Base-by-base conservation (phyloP, 345 rosid species). In the Dipteronia dyeriana region DNA sequence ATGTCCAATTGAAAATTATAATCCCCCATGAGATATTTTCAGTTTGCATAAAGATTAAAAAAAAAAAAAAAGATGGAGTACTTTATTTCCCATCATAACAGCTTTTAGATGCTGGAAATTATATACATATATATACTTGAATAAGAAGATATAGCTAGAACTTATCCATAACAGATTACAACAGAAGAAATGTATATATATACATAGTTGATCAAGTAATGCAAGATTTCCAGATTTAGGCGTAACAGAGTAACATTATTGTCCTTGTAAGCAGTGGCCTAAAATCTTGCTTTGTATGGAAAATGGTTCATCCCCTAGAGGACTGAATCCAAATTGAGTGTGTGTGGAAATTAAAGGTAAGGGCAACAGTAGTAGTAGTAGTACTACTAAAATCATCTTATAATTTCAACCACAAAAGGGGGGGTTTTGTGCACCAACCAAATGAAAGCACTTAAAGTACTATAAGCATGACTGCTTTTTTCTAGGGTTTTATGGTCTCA, bases 251-350 rank as follows among this genome's bases (percentile, higher is more conserved):
- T 61, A 67, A 77, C 65, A 38, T 68, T 60, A 68, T 74, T 67
- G 79, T 54, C 63, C 77, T 22, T 12, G 63, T 17, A 75, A 82
- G 61, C 60, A 16, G 75, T 23, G 63, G 26, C 63, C 53, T 23
- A 62, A 79, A 54, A 66, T 67, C 5, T 41, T 49, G 73, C 73
- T 65, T 47, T 1, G 0, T 13, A 59, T 78, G 82, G 86, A 79
- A 82, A 79, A 78, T 78, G 89, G 84, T 84, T 76, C 88, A 76
- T 78, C 82, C 82, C 85, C 78, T 43, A 3, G 16, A 29, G 16
- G 64, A 20, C 63, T 61, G 23, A 16, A 70, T 34, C 54, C 70
- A 73, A 49, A 78, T n/a, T 41, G 45, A 34, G 6, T 34, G 38
- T 34, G 38, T 34, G 38, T 34, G 6, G 38, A 34, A 4, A 34